Base-by-base conservation (phyloP, 1,284 basidiomycete species). In the Porogramme epimiltina region DNA sequence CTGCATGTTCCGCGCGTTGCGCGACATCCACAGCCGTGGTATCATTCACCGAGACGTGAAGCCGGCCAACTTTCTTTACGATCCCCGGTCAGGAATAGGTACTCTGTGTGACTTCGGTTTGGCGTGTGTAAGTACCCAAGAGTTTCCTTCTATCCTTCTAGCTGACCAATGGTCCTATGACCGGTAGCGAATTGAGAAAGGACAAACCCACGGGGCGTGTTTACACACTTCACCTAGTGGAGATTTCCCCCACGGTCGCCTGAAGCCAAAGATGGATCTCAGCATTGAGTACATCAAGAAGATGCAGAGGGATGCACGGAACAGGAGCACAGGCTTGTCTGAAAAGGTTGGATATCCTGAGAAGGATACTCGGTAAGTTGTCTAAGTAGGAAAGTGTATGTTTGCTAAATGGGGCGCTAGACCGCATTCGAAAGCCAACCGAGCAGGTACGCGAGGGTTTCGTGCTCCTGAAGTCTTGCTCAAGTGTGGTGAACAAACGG, bases 41-140 rank as follows among this genome's bases (percentile, higher is more conserved):
- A 90, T 99, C 64, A 91, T 99, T 45, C 96, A 99, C 72, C 92
- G 96, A 33, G 96, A 99, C 70, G 93, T 99, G 64, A 99, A 99
- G 68, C 97, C 96, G 16, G 96, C 96, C 55, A 99, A 99, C 71
- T 99, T 99, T 66, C 80, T 99, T 28, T 99, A 92, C 69, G 93
- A 99, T 69, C 88, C 93, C 26, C 81, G 81, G 40, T 89, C 87
- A 3, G 89, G 90, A 2, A 76, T 87, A 5, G 96, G 97, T 10
- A 92, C 91, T 0, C 74, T 99, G 9, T 96, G 94, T 61, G 96
- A 99, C 70, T 98, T 98, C 71, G 96, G 96, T 20, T 79, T 99
- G 2, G 95, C 95, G 8, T 93, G 92, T 64, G 92, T 94, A 69
- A 63, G 88, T 52, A 44, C 34, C 36, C 50, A 13, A 38, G 13